Percentiles rank a stretch among this genome's conserved stretches.
Conservation (phyloP, 768 basidiomycete species). For the Tylopilus intermedius region DNA sequence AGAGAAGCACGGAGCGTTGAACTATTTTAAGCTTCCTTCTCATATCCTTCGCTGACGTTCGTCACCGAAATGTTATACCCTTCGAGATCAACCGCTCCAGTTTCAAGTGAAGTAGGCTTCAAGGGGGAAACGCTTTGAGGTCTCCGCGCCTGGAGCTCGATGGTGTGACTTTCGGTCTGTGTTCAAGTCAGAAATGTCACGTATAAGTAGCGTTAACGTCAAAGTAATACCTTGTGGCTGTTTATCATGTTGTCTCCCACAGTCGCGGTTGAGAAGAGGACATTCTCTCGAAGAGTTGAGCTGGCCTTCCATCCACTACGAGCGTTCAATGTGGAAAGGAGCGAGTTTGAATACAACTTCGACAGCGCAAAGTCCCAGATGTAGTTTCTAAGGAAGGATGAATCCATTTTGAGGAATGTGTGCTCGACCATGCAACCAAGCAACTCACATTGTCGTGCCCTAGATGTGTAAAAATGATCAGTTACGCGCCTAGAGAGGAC, state of each 20-base stretch:
- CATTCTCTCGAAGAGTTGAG: constrained; percentile 2
- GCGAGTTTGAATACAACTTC: constrained; percentile 25
- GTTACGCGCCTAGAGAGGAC: not conserved
- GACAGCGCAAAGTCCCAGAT: constrained; percentile 26
- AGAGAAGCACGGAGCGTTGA: not conserved
- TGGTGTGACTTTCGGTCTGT: constrained; percentile 1
- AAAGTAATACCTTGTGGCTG: constrained; percentile 4
- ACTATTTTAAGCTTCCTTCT: not conserved
- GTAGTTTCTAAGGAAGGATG: constrained; percentile 12
- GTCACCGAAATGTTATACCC: not conserved
- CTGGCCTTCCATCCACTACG: constrained; percentile 20
- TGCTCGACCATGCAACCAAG: not conserved
- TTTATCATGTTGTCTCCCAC: not conserved
- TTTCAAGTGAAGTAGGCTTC: not conserved
- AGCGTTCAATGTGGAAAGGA: constrained; percentile 21
- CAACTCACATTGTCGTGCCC: constrained; percentile 10
- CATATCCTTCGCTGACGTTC: not conserved
- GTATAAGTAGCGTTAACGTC: not conserved
- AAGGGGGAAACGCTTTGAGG: not conserved
- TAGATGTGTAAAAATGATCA: not conserved
- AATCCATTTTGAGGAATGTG: not conserved
- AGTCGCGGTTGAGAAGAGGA: constrained; percentile 3
- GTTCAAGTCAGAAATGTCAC: not conserved
- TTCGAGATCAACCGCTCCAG: not conserved
- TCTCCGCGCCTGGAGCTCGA: constrained; percentile 1